Evolutionary conservation across 2,329 filamentous ascomycete genomes (phyloP), one percentile per base, ranked within the genome.

Genomic region (Fusarium sp.): DNA sequence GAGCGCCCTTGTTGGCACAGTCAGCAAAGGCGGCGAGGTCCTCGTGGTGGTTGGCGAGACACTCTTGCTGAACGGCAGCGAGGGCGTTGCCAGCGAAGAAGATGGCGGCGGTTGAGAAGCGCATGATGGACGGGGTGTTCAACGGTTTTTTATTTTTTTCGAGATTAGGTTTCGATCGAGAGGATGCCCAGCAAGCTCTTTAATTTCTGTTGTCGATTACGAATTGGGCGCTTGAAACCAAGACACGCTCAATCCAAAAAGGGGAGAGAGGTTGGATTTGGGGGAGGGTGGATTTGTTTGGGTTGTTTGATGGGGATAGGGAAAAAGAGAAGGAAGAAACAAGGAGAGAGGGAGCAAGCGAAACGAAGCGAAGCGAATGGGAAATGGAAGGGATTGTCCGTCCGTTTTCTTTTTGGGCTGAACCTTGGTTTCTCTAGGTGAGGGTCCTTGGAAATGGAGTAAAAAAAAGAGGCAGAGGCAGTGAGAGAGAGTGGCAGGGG

Each of bases 1-100:
- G 79, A 41, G 81, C 79, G 60, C 77, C 78, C 61, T 76, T 75
- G 73, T 85, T 76, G 49, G 84, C 85, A 76, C 86, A 88, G 57
- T 79, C 79, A 17, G 85, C 79, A 41, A 78, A 76, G 18, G 62
- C 68, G 49, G 84, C 82, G 52, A 88, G 79, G 53, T 82, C 78
- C 27, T 69, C 59, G 67, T 81, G 79, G 69, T 82, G 78, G 56
- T 76, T 67, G 53, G 77, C 76, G 58, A 88, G 75, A 74, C 85
- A 87, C 73, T 81, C 79, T 69, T 76, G 57, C 58, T 70, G 74
- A 42, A 79, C 71, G 69, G 78, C 59, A 69, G 79, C 76, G 64
- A 78, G 73, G 59, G 73, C 79, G 60, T 77, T 81, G 73, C 76
- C 78, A 65, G 78, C 77, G 67, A 80, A 71, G 64, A 83, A 68